Evolutionary conservation across 73 alveolate species (phyloP).

Genomic region (Uronychia binucleata): DNA sequence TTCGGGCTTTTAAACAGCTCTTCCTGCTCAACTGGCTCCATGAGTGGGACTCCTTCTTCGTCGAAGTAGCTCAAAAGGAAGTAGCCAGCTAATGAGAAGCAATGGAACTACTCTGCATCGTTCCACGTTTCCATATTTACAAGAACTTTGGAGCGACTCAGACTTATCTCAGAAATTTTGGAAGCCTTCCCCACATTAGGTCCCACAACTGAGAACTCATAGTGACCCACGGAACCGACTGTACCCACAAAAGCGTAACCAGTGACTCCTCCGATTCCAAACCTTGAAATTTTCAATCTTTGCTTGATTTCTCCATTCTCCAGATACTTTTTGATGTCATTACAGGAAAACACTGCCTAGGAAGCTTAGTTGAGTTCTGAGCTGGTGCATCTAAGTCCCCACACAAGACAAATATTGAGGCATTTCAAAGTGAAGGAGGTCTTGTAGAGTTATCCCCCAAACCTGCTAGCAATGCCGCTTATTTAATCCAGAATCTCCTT

Average conservation of each 20-base stretch:
- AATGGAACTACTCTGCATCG: not conserved
- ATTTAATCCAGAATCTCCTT: too few species aligned
- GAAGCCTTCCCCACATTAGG: not conserved
- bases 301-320: too few species aligned
- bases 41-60: not conserved
- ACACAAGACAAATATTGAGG: not conserved
- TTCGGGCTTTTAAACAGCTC: too few species aligned
- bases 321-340: not conserved
- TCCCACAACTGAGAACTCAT: not conserved
- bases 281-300: too few species aligned
- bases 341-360: not conserved
- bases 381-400: not conserved
- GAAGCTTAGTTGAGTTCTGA: not conserved
- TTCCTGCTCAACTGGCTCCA: not conserved
- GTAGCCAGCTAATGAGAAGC: not conserved
- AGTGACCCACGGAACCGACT: not conserved
- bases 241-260: not conserved
- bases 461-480: too few species aligned
- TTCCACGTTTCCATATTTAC: not conserved
- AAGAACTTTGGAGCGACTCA: not conserved
- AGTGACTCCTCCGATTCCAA: not conserved
- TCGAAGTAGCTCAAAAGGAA: not conserved
- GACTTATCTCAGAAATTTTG: not conserved
- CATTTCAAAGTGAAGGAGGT: not conserved
- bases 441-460: not conserved